Conservation (phyloP, 345 rosid species). For the Hibiscus tridactylites region DNA sequence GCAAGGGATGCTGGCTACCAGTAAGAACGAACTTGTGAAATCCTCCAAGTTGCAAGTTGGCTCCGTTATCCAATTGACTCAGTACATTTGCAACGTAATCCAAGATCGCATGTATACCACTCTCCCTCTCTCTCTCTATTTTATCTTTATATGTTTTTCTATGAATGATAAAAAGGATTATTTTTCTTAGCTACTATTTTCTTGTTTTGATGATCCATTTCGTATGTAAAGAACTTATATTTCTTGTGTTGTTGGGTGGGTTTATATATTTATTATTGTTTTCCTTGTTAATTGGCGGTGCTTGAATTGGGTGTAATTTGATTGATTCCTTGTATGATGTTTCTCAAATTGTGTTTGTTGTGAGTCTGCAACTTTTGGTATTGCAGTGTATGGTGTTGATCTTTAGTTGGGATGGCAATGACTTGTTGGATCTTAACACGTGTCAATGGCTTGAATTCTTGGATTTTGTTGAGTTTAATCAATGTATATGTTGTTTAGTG, state of each 20-base stretch:
- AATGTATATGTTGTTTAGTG: neutral
- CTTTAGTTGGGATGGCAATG: neutral
- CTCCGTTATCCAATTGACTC: slow-evolving; percentile 44
- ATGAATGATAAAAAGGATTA: neutral
- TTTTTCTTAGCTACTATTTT: neutral
- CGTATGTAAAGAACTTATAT: neutral
- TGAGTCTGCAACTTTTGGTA: neutral
- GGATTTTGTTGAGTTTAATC: neutral
- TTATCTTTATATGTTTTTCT: neutral
- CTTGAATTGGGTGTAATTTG: neutral
- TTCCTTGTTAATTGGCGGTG: neutral
- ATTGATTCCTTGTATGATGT: too few species aligned
- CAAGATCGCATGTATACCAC: slow-evolving; percentile 53
- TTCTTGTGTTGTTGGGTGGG: neutral
- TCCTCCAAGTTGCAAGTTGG: slow-evolving; percentile 50
- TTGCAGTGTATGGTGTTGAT: neutral
- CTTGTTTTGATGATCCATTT: neutral
- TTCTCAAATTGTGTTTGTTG: too few species aligned
- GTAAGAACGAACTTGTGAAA: slow-evolving; percentile 41
- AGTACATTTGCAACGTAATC: slow-evolving; percentile 49
- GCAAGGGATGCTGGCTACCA: slow-evolving; percentile 71
- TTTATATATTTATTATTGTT: neutral
- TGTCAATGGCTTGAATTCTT: neutral
- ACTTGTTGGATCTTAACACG: neutral
- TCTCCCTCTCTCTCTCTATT: neutral